These are phyloP conservation scores for Plasmodium cynomolgi DNA, from an alignment of 169 alveolate genomes.

Conservation along the genomic window DNA sequence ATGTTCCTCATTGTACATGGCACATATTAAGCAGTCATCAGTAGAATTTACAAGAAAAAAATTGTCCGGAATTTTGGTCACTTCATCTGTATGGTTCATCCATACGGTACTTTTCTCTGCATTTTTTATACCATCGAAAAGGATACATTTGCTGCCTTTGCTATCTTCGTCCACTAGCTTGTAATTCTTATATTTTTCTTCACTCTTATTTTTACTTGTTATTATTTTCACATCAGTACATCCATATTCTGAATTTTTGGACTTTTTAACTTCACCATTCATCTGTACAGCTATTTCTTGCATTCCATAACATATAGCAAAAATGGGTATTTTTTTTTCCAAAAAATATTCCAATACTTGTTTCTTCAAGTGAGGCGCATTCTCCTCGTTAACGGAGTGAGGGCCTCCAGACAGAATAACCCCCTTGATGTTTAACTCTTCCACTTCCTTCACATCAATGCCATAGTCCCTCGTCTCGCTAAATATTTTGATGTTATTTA, in stretches of 20 bases:
- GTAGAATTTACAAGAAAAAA: slow-evolving; percentile 75
- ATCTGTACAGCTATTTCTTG: slow-evolving; percentile 76
- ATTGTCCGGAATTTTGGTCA: slow-evolving; percentile 77
- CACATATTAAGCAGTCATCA: slow-evolving; percentile 71
- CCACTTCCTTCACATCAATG: slow-evolving; percentile 72
- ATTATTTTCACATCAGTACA: slow-evolving; percentile 54
- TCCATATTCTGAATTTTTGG: slow-evolving; percentile 76
- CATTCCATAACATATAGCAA: slow-evolving; percentile 84
- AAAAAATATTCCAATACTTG: slow-evolving; percentile 73
- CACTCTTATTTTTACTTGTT: slow-evolving; percentile 34
- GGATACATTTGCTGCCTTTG: neutral
- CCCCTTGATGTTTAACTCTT: slow-evolving; percentile 77
- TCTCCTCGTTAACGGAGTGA: slow-evolving; percentile 76
- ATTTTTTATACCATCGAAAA: slow-evolving; percentile 72
- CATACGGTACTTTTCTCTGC: slow-evolving; percentile 50
- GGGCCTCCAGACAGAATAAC: slow-evolving; percentile 85
- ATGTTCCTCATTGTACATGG: slow-evolving; percentile 73
- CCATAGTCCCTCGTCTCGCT: slow-evolving; percentile 80
- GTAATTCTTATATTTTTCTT: slow-evolving; percentile 29
- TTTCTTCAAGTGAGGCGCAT: slow-evolving; percentile 73
- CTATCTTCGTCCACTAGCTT: slow-evolving; percentile 18
- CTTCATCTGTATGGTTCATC: slow-evolving; percentile 78
- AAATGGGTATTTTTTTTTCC: slow-evolving; percentile 78
- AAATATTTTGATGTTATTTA: slow-evolving; percentile 77
- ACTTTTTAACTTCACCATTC: slow-evolving; percentile 77